Conservation (phyloP, 176 grass and related monocot species). For the Oryza glaberrima region DNA sequence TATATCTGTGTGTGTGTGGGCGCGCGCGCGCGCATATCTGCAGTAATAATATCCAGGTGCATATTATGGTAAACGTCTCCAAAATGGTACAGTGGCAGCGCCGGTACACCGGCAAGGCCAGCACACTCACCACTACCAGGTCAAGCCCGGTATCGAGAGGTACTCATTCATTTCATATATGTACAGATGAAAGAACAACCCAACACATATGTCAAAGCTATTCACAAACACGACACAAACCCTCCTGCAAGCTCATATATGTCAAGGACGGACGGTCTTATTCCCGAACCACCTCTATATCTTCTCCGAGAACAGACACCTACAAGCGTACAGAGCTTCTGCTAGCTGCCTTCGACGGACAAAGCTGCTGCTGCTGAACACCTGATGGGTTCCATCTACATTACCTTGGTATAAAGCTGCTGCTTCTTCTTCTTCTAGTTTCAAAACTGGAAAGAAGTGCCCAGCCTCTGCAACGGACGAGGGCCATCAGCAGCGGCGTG, state of each 20-base stretch:
- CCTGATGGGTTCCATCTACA: slow-evolving; percentile 27
- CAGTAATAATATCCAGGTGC: slow-evolving; percentile 42
- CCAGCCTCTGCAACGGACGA: slow-evolving; percentile 73
- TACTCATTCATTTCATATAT: slow-evolving; percentile 23
- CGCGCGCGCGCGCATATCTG: not conserved
- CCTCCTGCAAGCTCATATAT: slow-evolving; percentile 3
- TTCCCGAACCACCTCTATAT: slow-evolving; percentile 42
- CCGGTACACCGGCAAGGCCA: slow-evolving; percentile 39
- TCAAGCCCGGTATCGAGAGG: slow-evolving; percentile 28
- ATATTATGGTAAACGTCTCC: slow-evolving; percentile 49
- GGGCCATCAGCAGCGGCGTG: slow-evolving; percentile 29
- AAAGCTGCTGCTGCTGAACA: slow-evolving; percentile 1
- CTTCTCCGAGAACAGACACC: slow-evolving; percentile 33
- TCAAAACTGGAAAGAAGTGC: slow-evolving; percentile 97
- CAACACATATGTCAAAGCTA: slow-evolving; percentile 49
- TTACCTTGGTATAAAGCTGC: slow-evolving; percentile 44
- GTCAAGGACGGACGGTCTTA: slow-evolving; percentile 46
- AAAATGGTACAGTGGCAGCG: slow-evolving; percentile 49
- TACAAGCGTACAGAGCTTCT: slow-evolving; percentile 21
- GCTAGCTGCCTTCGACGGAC: not conserved
- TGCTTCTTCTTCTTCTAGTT: slow-evolving; percentile 25
- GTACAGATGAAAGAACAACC: slow-evolving; percentile 43
- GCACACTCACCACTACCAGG: slow-evolving; percentile 43
- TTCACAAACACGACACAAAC: slow-evolving; percentile 50
- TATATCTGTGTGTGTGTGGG: too few species aligned